These are phyloP conservation scores for Raphanus hybrid DNA, from an alignment of 441 rosid species.

Conservation along the genomic window DNA sequence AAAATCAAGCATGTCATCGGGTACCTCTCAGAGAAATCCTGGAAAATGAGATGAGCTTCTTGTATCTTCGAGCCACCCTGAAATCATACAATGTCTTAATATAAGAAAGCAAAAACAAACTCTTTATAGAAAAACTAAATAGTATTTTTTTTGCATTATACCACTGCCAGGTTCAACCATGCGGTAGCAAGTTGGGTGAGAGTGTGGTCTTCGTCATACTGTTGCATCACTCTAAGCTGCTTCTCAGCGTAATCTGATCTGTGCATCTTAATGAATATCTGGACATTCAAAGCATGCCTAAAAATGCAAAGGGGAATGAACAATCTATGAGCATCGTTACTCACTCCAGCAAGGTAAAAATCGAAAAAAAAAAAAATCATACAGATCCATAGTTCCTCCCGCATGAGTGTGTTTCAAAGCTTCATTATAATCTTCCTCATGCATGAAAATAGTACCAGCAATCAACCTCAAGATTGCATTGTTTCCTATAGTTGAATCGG, in stretches of 20 bases:
- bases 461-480: constrained; percentile 70
- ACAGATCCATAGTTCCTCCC: constrained; percentile 97
- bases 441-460: constrained; percentile 88
- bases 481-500: constrained; percentile 83
- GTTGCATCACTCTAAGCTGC: constrained; percentile 67
- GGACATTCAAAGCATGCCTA: constrained; percentile 78
- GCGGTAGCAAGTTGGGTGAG: constrained; percentile 71
- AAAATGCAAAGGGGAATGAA: neutral
- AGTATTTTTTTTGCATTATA: constrained; percentile 29
- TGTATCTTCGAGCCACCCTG: constrained; percentile 91
- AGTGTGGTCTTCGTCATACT: constrained; percentile 68
- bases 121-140: neutral
- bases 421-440: constrained; percentile 86
- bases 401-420: constrained; percentile 90
- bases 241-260: constrained; percentile 63
- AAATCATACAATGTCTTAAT: constrained; percentile 28
- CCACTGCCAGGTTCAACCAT: constrained; percentile 69
- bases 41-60: constrained; percentile 92
- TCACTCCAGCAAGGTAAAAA: neutral
- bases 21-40: constrained; percentile 87
- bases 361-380: constrained; percentile 33
- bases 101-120: neutral
- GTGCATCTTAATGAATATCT: constrained; percentile 66
- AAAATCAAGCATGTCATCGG: constrained; percentile 85
- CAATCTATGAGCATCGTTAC: neutral